phyloP scores from a whole-genome alignment of 2,329 filamentous ascomycete species.

The Apiospora arundinis region DNA sequence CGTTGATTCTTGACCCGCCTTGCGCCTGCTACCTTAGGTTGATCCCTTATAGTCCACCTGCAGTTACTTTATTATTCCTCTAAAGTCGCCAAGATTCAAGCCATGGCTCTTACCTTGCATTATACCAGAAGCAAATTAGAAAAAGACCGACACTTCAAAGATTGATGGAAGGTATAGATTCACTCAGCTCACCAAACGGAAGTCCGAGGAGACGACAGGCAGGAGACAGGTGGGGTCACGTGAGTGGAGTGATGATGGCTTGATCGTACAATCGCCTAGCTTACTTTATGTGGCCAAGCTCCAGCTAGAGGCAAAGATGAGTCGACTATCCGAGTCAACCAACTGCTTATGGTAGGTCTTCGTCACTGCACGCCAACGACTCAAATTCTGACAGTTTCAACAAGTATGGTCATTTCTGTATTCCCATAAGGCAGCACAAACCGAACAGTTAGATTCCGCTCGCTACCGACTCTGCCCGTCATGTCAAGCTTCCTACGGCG shows the following conservation, averaged over 20 bases:
- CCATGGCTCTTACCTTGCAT: too few relatives aligned
- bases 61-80: too few relatives aligned
- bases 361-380: not conserved
- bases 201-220: not conserved
- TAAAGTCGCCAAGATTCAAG: too few relatives aligned
- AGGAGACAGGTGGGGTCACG: not conserved
- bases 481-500: slow-evolving; percentile 43
- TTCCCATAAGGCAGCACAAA: slow-evolving; percentile 24
- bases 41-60: too few relatives aligned
- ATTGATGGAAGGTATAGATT: too few relatives aligned
- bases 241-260: slow-evolving; percentile 17
- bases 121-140: too few relatives aligned
- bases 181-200: not conserved
- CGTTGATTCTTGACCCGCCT: too few relatives aligned
- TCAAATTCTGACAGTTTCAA: not conserved
- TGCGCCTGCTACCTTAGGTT: too few relatives aligned
- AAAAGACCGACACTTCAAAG: too few relatives aligned
- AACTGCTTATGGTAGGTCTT: slow-evolving; percentile 2
- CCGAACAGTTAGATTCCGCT: slow-evolving; percentile 8
- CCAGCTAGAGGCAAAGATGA: slow-evolving; percentile 6
- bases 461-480: slow-evolving; percentile 33
- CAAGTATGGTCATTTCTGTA: not conserved
- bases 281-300: not conserved
- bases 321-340: not conserved
- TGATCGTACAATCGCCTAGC: not conserved